phyloP scores from a whole-genome alignment of 116 monocot species.

The Phalaenopsis hybrid region DNA sequence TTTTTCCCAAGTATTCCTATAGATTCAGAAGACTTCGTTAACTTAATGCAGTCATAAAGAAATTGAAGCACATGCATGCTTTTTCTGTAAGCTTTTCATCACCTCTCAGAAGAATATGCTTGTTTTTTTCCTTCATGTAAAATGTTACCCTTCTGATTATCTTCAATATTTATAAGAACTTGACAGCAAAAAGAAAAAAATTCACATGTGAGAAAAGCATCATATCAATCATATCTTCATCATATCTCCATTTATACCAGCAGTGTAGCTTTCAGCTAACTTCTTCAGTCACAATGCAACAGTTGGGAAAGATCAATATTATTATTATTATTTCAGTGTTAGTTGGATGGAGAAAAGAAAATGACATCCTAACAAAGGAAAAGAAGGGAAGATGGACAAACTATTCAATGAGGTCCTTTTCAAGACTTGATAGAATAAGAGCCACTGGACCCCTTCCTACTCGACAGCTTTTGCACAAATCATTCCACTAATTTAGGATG shows the following conservation, averaged over 20 bases:
- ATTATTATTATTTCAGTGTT: not conserved
- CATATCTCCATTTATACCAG: not conserved
- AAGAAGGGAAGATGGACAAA: not conserved
- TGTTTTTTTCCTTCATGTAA: no score
- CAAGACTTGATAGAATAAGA: not conserved
- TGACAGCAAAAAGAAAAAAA: no score
- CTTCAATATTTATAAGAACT: not conserved
- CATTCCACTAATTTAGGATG: slow-evolving; percentile 6
- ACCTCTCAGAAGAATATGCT: no score
- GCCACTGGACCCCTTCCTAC: not conserved
- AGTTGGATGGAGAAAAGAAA: slow-evolving; percentile 5
- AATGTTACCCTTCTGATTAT: not conserved
- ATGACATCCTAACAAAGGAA: not conserved
- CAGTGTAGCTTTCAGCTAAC: slow-evolving; percentile 5
- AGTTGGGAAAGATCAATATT: not conserved
- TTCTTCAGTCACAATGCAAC: not conserved
- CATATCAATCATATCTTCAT: not conserved
- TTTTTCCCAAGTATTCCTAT: no score
- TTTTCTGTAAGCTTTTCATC: no score
- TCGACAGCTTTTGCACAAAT: slow-evolving; percentile 2
- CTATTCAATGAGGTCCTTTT: slow-evolving; percentile 3
- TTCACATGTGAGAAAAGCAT: not conserved
- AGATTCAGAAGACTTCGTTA: no score
- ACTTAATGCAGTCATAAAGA: no score
- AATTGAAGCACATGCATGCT: no score